These are phyloP conservation scores for Trametes cingulata DNA, from an alignment of 768 basidiomycete species.

Conservation along the genomic window DNA sequence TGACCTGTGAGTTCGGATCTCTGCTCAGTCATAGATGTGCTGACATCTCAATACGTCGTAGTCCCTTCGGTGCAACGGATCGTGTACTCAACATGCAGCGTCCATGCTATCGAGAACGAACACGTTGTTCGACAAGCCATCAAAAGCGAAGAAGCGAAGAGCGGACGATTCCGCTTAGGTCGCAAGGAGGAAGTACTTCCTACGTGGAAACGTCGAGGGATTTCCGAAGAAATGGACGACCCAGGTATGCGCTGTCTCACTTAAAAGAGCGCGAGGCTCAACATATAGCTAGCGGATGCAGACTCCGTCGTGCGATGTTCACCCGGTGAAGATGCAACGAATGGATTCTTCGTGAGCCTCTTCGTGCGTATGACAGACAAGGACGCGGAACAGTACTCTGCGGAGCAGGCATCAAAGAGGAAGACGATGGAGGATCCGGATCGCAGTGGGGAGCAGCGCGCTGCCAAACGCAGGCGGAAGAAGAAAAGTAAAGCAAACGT, in stretches of 20 bases:
- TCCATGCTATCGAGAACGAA: constrained; percentile 91
- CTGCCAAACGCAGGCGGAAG: constrained; percentile 26
- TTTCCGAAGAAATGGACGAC: constrained; percentile 60
- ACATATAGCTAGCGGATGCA: constrained; percentile 47
- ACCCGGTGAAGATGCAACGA: constrained; percentile 83
- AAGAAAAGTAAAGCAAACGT: constrained; percentile 29
- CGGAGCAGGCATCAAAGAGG: constrained; percentile 13
- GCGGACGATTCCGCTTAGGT: constrained; percentile 68
- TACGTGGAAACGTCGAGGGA: constrained; percentile 79
- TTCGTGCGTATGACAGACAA: constrained; percentile 49
- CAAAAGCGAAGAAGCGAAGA: constrained; percentile 64
- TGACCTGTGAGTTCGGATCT: constrained; percentile 78
- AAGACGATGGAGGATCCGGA: constrained; percentile 15
- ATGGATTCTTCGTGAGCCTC: constrained; percentile 98
- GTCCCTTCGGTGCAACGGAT: constrained; percentile 79
- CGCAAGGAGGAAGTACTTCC: constrained; percentile 68
- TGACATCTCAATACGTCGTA: constrained; percentile 30
- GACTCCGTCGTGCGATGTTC: constrained; percentile 68
- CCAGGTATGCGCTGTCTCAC: constrained; percentile 42
- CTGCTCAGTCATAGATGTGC: no score
- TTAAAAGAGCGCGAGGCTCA: not conserved
- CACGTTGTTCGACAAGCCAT: constrained; percentile 80
- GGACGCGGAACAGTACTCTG: not conserved
- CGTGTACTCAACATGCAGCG: constrained; percentile 97
- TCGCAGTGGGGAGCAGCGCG: not conserved